Percentiles rank a stretch among this genome's conserved stretches.
Evolutionary conservation across 768 basidiomycete genomes (phyloP).

Genomic region (Leccinum boreale): DNA sequence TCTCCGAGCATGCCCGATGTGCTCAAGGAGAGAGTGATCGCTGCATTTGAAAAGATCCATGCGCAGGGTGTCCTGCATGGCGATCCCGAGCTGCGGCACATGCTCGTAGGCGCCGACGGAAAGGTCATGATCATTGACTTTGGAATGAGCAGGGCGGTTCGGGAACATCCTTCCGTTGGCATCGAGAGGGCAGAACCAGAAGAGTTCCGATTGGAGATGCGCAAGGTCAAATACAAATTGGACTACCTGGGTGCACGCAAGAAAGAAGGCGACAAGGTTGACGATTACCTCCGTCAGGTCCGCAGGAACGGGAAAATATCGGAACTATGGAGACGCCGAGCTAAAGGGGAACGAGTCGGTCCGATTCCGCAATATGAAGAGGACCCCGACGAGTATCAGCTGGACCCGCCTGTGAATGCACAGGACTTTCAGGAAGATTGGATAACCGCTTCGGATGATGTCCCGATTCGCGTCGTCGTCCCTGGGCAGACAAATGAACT

Average conservation of each 20-base stretch:
- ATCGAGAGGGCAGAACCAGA: conserved; percentile 36
- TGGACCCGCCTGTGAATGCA: conserved; percentile 31
- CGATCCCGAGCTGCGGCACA: conserved; percentile 46
- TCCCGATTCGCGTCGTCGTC: conserved; percentile 35
- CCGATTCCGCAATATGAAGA: conserved; percentile 29
- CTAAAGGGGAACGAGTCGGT: conserved; percentile 27
- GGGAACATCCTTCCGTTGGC: conserved; percentile 30
- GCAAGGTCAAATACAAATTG: conserved; percentile 55
- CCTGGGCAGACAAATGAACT: conserved; percentile 33
- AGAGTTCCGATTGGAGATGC: conserved; percentile 50
- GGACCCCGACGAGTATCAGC: conserved; percentile 31
- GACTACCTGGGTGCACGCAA: conserved; percentile 39
- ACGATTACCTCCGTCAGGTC: conserved; percentile 27
- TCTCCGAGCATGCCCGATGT: conserved; percentile 52
- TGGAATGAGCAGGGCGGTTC: conserved; percentile 36
- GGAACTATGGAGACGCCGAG: conserved; percentile 27
- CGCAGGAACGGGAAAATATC: conserved; percentile 28
- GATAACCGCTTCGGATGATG: conserved; percentile 33
- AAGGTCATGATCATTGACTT: conserved; percentile 56
- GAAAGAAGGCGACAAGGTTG: conserved; percentile 34
- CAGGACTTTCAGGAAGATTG: conserved; percentile 35
- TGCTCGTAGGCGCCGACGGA: conserved; percentile 54
- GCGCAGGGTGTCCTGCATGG: conserved; percentile 47
- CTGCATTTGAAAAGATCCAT: conserved; percentile 49
- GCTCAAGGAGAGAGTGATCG: conserved; percentile 51